Conservation (phyloP, 1,139 yeast genomes). For the Geotrichum europaeum region DNA sequence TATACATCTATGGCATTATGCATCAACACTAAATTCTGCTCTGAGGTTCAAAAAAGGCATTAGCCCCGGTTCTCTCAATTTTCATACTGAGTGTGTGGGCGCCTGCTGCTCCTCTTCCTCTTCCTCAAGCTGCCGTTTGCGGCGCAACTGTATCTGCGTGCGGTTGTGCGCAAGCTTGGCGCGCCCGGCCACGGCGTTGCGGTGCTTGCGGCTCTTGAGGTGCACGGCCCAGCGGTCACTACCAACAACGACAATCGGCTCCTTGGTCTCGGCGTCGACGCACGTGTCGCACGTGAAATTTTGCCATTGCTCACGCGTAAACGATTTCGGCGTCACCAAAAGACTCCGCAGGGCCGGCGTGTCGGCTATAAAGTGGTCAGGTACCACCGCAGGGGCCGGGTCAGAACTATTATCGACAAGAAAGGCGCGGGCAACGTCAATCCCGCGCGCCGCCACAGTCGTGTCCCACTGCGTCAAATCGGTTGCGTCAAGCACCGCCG, state of each 20-base stretch:
- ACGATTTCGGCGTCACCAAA: constrained; percentile 26
- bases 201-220: constrained; percentile 47
- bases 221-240: constrained; percentile 67
- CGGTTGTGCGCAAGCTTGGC: constrained; percentile 11
- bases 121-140: constrained; percentile 1
- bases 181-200: constrained; percentile 17
- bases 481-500: constrained; percentile 72
- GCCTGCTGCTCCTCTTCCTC: neutral
- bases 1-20: no score
- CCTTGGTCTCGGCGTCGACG: constrained; percentile 31
- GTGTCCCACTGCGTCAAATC: constrained; percentile 56
- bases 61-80: no score
- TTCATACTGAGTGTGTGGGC: neutral
- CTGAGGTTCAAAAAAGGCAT: no score
- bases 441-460: constrained; percentile 53
- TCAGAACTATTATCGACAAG: constrained; percentile 21
- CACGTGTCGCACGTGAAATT: constrained; percentile 67
- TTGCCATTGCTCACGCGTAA: constrained; percentile 47
- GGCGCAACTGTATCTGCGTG: constrained; percentile 7
- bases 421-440: constrained; percentile 44
- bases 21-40: no score
- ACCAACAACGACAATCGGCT: constrained; percentile 64
- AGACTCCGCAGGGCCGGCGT: constrained; percentile 43
- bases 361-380: constrained; percentile 32
- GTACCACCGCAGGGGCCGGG: no score